Base-by-base conservation (phyloP, 2,329 filamentous ascomycete species). In the Microcyclosporella mali region DNA sequence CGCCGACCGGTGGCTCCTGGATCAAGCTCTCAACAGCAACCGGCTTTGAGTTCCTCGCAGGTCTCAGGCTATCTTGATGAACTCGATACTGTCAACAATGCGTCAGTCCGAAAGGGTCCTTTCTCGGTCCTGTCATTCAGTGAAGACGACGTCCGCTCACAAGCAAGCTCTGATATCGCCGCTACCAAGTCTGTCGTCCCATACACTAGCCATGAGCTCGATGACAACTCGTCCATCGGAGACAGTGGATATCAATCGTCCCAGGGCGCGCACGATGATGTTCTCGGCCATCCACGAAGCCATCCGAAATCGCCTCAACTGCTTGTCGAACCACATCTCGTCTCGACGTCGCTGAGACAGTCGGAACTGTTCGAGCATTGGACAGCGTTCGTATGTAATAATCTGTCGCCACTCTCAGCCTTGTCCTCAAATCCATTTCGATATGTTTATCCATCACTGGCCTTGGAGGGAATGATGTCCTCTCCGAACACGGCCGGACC, bases 331-430 rank as follows among this genome's bases (percentile, higher is more conserved):
- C 18, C 34, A 12, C 25, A 21, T 11, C 33, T 33, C 9, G 8
- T 43, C 15, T 21, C 34, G 6, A 21, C 33, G 15, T 25, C 33
- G 6, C 8, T 21, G 7, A 33, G 27, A 16, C 40, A 43, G 16
- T 28, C 15, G 11, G 40, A 43, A 27, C 34, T 43, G 12, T 43
- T 43, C 19, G 40, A 43, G 31, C 34, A 43, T 34, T 43, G 40
- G 40, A 32, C 33, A 12, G 19, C 33, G 4, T 43, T 32, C 28
- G 16, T 43, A 18, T 43, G 40, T 25, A 17, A 37, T 9, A 35
- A 37, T 19, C 10, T 43, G 33, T 43, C 40, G 12, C 40, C 40
- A 9, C 27, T 43, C 8, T 25, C 21, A 9, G 21, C 34, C 6
- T 43, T 33, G 6, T 18, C 28, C 14, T 12, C 33, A 7, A 43